Evolutionary conservation across 257 asterid genomes (phyloP), one percentile per base, ranked within the genome.

Genomic region (Gentiana dahurica): DNA sequence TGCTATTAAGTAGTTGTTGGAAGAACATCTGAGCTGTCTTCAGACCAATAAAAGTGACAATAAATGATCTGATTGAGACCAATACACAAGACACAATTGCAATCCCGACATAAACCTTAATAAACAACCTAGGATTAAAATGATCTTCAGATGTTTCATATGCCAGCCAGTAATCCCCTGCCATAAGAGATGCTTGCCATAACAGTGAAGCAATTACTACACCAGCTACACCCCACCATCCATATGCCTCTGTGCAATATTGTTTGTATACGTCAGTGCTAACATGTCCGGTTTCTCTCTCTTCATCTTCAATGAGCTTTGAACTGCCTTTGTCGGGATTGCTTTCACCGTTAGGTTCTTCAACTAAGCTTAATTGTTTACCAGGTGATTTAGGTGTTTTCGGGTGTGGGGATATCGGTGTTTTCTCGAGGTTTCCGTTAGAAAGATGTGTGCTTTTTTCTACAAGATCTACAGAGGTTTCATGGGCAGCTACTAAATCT

Each of bases 101-200:
- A 55, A 84, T 58, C 49, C 46, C 39, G 12, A 73, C 37, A 54
- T 84, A 87, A 5, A 80, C 53, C 4, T 58, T 57, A 36, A 78
- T 73, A n/a, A 87, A 84, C 55, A 61, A n/a, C 34, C 73, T 68
- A 38, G 89, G 81, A 10, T 61, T 57, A 6, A 77, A 84, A 39
- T 13, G 75, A 4, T 44, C 36, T n/a, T 47, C 65, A 8, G 94
- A 75, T 51, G 96, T 87, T 61, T 80, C 89, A 34, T 80, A 80
- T 1, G 94, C 87, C 62, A 87, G 71, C 96, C 94, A 87, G 57
- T 82, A 87, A 62, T 87, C 94, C 54, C 69, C 65, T 4, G 78
- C 50, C 84, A 82, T 77, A 15, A 60, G 51, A 34, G 74, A 55
- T 5, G 55, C 4, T 61, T 82, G 92, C 87, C 85, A 87, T 1